Evolutionary conservation across 2,329 filamentous ascomycete genomes (phyloP).

Genomic region (Penicillium vulpinum): DNA sequence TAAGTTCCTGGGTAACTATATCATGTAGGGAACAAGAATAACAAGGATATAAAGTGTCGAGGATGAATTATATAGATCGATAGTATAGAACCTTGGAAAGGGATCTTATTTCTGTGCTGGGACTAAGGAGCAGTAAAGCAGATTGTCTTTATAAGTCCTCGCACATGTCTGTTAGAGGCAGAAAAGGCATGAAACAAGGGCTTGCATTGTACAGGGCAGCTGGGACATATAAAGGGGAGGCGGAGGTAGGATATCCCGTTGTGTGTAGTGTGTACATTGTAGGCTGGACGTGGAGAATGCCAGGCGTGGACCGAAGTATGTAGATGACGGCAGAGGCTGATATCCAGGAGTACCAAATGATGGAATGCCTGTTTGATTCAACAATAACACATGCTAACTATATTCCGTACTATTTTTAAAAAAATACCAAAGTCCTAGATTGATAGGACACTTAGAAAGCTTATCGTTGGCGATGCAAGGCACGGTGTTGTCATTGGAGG

Average conservation of each 20-base stretch:
- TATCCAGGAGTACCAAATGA: not conserved
- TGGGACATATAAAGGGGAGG: slow-evolving; percentile 3
- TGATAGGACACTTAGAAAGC: slow-evolving; percentile 2
- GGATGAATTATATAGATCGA: not conserved
- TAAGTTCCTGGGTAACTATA: not conserved
- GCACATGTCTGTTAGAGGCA: not conserved
- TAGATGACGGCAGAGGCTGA: not conserved
- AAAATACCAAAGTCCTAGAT: not conserved
- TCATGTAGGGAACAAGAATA: not conserved
- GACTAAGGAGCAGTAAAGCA: not conserved
- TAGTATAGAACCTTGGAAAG: not conserved
- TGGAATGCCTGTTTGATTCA: not conserved
- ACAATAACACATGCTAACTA: not conserved
- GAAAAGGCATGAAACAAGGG: not conserved
- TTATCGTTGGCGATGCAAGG: not conserved
- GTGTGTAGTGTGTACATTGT: not conserved
- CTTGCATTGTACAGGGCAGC: not conserved
- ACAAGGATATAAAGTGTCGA: no score
- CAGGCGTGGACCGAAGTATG: slow-evolving; percentile 7
- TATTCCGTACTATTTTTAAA: not conserved
- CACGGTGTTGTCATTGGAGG: slow-evolving; percentile 12
- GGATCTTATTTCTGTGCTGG: not conserved
- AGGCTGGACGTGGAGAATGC: slow-evolving; percentile 12
- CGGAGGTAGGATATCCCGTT: not conserved
- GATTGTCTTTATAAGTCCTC: slow-evolving; percentile 4